phyloP scores from a whole-genome alignment of 2,329 filamentous ascomycete genomes.

The Sclerotinia sclerotiorum region DNA sequence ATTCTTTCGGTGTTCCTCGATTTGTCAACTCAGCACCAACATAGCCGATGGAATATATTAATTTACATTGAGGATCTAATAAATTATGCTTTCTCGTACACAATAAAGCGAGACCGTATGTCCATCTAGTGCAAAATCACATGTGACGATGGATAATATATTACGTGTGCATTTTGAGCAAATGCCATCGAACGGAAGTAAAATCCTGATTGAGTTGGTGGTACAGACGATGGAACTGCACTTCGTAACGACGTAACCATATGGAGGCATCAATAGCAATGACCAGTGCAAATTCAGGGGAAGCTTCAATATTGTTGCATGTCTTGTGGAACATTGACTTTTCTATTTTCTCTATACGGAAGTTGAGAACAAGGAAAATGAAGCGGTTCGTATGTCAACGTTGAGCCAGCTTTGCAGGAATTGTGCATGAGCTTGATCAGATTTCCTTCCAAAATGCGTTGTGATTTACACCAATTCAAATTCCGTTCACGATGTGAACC shows the following conservation, averaged over 20 bases:
- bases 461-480: background rate
- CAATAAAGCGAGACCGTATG: background rate
- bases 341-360: background rate
- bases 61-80: slow-evolving; percentile 7
- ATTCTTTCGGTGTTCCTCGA: slow-evolving; percentile 7
- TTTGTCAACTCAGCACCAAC: background rate
- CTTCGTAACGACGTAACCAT: background rate
- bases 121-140: background rate
- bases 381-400: background rate
- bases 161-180: slow-evolving; percentile 4
- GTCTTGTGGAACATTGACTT: background rate
- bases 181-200: background rate
- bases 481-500: slow-evolving; percentile 9
- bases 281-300: slow-evolving; percentile 5
- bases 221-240: slow-evolving; percentile 3
- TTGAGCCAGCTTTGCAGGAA: background rate
- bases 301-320: background rate
- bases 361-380: background rate
- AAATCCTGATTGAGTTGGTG: slow-evolving; percentile 8
- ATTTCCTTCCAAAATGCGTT: background rate
- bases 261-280: background rate
- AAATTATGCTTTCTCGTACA: background rate
- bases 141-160: slow-evolving; percentile 3
- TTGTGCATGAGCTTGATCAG: background rate
- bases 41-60: slow-evolving; percentile 16